These are phyloP conservation scores for Fraxinus cuspidata DNA, from an alignment of 257 asterid genomes.

Conservation along the genomic window DNA sequence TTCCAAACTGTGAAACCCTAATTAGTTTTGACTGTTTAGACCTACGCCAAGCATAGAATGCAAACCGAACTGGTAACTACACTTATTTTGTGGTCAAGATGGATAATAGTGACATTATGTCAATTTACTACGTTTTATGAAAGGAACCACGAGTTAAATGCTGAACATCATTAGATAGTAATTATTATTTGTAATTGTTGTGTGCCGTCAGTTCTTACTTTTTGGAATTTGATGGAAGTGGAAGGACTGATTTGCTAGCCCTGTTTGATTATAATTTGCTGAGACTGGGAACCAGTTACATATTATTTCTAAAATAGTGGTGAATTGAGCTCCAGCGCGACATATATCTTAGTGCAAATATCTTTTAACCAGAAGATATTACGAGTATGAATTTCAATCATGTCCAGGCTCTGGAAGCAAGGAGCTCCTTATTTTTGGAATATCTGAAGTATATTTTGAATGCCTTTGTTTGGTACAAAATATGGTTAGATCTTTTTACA, in stretches of 20 bases:
- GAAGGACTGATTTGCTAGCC: not conserved
- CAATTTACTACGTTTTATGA: no score
- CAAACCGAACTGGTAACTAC: no score
- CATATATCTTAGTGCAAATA: not conserved
- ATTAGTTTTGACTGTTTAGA: not conserved
- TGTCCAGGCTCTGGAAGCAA: not conserved
- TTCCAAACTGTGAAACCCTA: not conserved
- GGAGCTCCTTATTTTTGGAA: not conserved
- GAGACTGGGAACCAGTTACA: not conserved
- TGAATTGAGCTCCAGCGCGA: not conserved
- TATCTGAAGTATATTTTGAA: not conserved
- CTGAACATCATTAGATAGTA: not conserved
- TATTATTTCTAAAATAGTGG: not conserved
- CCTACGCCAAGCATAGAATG: no score
- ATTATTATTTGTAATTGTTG: not conserved
- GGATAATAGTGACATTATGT: no score
- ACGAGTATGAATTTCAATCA: not conserved
- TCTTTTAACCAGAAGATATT: not conserved
- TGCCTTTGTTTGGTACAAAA: not conserved
- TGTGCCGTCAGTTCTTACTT: not conserved
- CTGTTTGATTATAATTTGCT: not conserved
- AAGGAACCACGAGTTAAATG: no score
- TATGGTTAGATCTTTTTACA: not conserved
- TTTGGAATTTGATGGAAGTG: not conserved
- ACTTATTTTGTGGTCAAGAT: no score